Evolutionary conservation across 148 eudicot genomes (phyloP).

Genomic region (Linanthus parryae): DNA sequence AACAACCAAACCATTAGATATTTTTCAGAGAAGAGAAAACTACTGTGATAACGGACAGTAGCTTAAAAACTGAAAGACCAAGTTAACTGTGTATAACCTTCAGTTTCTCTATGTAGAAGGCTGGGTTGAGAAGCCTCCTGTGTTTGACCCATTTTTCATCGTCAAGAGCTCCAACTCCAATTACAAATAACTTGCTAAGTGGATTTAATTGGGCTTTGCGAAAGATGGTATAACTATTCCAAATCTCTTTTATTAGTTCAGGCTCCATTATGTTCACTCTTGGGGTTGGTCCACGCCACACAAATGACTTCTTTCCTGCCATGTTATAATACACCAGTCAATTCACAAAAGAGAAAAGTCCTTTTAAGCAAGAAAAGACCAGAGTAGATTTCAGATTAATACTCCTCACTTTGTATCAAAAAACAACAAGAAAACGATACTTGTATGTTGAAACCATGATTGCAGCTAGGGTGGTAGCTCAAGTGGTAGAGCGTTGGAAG

Average conservation of each 20-base stretch:
- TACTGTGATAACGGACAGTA: too few relatives aligned
- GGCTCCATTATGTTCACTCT: conserved; percentile 16
- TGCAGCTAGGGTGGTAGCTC: too few relatives aligned
- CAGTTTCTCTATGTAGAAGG: conserved; percentile 46
- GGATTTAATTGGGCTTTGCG: conserved; percentile 28
- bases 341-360: background rate
- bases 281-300: conserved; percentile 5
- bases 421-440: too few relatives aligned
- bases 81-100: conserved; percentile 27
- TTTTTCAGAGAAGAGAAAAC: too few relatives aligned
- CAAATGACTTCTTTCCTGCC: conserved; percentile 8
- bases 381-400: background rate
- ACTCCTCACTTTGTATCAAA: too few relatives aligned
- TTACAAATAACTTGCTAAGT: conserved; percentile 16
- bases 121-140: conserved; percentile 41
- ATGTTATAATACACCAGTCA: background rate
- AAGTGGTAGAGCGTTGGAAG: too few relatives aligned
- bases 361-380: background rate
- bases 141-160: conserved; percentile 43
- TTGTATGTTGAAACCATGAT: too few relatives aligned
- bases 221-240: conserved; percentile 20
- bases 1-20: too few relatives aligned
- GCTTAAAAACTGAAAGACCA: background rate
- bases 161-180: conserved; percentile 38
- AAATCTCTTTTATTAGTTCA: conserved; percentile 30